Evolutionary conservation across 768 basidiomycete genomes (phyloP).

Genomic region (Termitomyces sp.): DNA sequence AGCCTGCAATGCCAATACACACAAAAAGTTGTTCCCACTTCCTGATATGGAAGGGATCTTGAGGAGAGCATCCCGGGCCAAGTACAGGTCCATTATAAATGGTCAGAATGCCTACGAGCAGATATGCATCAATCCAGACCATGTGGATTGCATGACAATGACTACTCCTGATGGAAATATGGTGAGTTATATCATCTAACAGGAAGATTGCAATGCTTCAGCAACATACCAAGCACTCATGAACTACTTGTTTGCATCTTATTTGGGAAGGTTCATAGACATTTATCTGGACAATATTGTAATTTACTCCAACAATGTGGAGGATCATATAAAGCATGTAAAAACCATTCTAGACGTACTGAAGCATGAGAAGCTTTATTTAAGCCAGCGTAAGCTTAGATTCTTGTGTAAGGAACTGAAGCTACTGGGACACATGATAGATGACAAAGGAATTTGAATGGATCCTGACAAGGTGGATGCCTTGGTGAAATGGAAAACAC

Average conservation of each 20-base stretch:
- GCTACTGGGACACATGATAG: slow-evolving; percentile 23
- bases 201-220: no score
- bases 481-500: neutral
- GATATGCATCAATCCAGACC: no score
- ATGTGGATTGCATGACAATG: no score
- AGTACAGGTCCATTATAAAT: no score
- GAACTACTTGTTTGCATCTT: no score
- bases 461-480: slow-evolving; percentile 25
- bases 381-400: slow-evolving; percentile 12
- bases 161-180: no score
- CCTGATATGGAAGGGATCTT: slow-evolving; percentile 4
- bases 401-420: slow-evolving; percentile 22
- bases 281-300: slow-evolving; percentile 8
- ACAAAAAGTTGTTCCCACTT: neutral
- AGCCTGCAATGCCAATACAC: neutral
- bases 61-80: neutral
- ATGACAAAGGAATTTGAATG: slow-evolving; percentile 21
- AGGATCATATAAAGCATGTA: slow-evolving; percentile 6
- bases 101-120: no score
- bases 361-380: slow-evolving; percentile 14
- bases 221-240: no score
- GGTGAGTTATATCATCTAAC: neutral
- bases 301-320: slow-evolving; percentile 2
- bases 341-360: slow-evolving; percentile 18
- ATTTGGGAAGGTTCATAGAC: neutral